Base-by-base conservation (phyloP, 176 grass and related monocot species). In the Puccinellia tenuiflora region DNA sequence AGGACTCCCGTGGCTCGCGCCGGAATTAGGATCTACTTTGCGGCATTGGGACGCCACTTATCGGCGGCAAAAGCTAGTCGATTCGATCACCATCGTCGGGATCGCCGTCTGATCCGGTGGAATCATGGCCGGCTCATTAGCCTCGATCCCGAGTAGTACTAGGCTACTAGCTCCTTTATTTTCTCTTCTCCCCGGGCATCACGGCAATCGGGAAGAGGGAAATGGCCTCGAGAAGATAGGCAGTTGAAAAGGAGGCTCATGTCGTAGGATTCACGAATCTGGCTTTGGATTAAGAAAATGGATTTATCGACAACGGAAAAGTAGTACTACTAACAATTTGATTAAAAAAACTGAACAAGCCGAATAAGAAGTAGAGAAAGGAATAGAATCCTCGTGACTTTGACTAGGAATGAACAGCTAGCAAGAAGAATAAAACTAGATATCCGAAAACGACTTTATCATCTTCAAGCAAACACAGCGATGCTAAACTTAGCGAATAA, bases 41-140 rank as follows among this genome's bases (percentile, higher is more conserved):
- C 78, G 78, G 77, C 61, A 76, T 18, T 28, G 30, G 62, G 70
- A 89, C 60, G 83, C 69, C 82, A 76, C 29, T 35, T 16, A 34
- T 24, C n/a, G 67, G 26, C 67, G 2, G 30, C 9, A 68, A 57
- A 84, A 55, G 15, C 30, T 7, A 73, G 42, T 6, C 4, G 46
- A 40, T 56, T 72, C 22, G 2, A 48, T 65, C 38, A 6, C 8
- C 60, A 43, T 89, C 74, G 12, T 75, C 59, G 39, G 61, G 60
- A 81, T 85, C 30, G 82, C 29, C 29, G n/a, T 12, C 33, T 15
- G 67, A 59, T 88, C 45, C 3, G 75, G 46, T 88, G 37, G 20
- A 75, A 65, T 56, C 54, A 21, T 18, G 9, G 30, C 4, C 30
- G 14, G 7, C 48, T 72, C 64, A 24, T 83, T 78, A 39, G 26